phyloP scores from a whole-genome alignment of 805 yeast genomes.

The Myxozyma geophila region DNA sequence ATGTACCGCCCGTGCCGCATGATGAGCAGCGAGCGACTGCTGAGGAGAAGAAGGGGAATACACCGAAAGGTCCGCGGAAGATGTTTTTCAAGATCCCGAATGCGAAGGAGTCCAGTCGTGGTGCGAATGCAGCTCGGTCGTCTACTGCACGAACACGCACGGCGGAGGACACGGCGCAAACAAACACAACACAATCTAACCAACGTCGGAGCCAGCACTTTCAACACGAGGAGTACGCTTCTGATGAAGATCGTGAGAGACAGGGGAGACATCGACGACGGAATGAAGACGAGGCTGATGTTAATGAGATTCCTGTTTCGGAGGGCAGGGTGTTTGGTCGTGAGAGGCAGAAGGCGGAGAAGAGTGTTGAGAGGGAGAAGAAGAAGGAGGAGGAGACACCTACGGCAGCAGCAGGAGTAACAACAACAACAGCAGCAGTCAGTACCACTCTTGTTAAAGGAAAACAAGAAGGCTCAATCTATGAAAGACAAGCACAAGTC shows the following conservation, averaged over 20 bases:
- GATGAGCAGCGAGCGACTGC: neutral
- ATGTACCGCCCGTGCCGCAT: conserved; percentile 8
- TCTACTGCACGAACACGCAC: neutral
- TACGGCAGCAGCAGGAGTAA: neutral
- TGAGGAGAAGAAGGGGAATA: neutral
- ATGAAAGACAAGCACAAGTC: conserved; percentile 80
- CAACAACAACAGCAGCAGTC: neutral
- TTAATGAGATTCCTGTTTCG: no score
- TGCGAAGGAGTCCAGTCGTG: conserved; percentile 1
- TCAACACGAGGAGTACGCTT: no score
- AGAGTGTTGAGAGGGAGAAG: no score
- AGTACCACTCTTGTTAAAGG: neutral
- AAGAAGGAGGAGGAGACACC: neutral
- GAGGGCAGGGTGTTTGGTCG: no score
- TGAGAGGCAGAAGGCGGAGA: no score
- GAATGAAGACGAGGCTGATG: no score
- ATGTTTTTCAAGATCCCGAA: conserved; percentile 34
- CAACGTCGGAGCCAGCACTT: no score
- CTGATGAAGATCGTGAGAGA: no score
- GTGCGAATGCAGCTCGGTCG: neutral
- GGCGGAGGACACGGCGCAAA: neutral
- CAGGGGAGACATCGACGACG: no score
- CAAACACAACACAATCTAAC: neutral
- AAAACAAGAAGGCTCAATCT: conserved; percentile 44
- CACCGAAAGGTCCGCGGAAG: conserved; percentile 23